These are phyloP conservation scores for Clavispora vitiphila DNA, from an alignment of 805 yeast genomes.

Conservation along the genomic window DNA sequence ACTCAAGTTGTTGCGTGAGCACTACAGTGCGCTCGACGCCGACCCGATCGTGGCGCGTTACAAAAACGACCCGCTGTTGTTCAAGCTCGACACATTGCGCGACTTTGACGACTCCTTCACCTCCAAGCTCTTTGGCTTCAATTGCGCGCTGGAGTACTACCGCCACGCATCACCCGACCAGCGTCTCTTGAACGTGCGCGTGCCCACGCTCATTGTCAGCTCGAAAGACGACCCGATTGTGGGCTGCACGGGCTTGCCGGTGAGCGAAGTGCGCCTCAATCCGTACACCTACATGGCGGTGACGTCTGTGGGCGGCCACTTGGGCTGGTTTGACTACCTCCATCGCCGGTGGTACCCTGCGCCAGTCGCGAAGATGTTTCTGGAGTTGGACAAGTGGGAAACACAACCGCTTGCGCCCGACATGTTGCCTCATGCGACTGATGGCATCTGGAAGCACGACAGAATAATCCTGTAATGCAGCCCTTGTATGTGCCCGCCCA, in stretches of 20 bases:
- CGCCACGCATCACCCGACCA: conserved; percentile 59
- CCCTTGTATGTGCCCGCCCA: too few species aligned
- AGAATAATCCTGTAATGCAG: conserved; percentile 17
- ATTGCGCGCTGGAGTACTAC: conserved; percentile 58
- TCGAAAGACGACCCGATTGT: conserved; percentile 68
- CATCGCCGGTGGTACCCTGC: conserved; percentile 36
- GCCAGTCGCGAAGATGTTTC: conserved; percentile 31
- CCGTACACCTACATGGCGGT: conserved; percentile 56
- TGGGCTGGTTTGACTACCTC: conserved; percentile 42
- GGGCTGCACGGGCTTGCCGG: conserved; percentile 49
- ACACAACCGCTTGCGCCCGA: conserved; percentile 11
- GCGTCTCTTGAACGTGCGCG: conserved; percentile 49
- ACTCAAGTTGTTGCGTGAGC: conserved; percentile 26
- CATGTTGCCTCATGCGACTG: conserved; percentile 25
- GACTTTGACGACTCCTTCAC: conserved; percentile 65
- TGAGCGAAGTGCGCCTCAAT: conserved; percentile 43
- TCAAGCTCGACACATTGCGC: conserved; percentile 32
- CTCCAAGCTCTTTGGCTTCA: conserved; percentile 57
- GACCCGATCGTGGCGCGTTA: conserved; percentile 22
- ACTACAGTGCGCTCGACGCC: conserved; percentile 23
- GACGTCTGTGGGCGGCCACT: conserved; percentile 69
- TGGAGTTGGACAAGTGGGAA: conserved; percentile 26
- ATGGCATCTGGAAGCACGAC: conserved; percentile 31
- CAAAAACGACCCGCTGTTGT: conserved; percentile 25
- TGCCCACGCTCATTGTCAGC: conserved; percentile 58